These are phyloP conservation scores for Periconia sp. DNA, from an alignment of 2,329 filamentous ascomycete genomes.

Conservation along the genomic window DNA sequence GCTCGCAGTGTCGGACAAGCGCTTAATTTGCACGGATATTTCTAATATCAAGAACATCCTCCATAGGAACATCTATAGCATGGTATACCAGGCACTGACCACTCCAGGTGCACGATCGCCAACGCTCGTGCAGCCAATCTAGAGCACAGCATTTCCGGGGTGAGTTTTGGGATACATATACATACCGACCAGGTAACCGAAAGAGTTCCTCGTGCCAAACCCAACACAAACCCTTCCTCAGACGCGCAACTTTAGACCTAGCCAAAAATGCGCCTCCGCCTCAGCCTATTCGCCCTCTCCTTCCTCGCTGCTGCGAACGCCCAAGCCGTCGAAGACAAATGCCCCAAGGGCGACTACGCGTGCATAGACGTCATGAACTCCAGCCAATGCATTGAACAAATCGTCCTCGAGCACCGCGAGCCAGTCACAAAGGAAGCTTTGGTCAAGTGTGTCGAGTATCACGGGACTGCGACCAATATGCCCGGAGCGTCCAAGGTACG, in stretches of 20 bases:
- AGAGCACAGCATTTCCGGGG: too few species aligned
- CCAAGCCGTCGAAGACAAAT: constrained; percentile 18
- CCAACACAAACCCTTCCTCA: not conserved
- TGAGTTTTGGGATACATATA: too few species aligned
- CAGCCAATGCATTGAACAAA: constrained; percentile 26
- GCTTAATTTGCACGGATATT: too few species aligned
- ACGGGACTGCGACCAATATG: constrained; percentile 20
- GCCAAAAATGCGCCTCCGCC: constrained; percentile 14
- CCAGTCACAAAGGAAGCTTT: constrained; percentile 22
- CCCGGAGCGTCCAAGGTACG: constrained; percentile 28
- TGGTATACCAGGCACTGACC: too few species aligned
- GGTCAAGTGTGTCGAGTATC: constrained; percentile 26
- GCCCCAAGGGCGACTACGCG: constrained; percentile 29
- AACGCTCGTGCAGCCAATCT: too few species aligned
- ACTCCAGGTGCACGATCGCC: too few species aligned
- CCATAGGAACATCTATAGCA: too few species aligned
- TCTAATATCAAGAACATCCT: too few species aligned
- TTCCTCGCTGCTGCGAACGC: constrained; percentile 6
- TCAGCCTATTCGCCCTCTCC: constrained; percentile 6
- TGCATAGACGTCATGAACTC: constrained; percentile 31
- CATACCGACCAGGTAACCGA: too few species aligned
- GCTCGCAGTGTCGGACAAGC: too few species aligned
- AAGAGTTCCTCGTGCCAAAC: too few species aligned
- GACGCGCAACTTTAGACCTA: not conserved
- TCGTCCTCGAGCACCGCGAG: constrained; percentile 18